These are phyloP conservation scores for Xerocomellus intermedius DNA, from an alignment of 768 basidiomycete species.

Conservation along the genomic window DNA sequence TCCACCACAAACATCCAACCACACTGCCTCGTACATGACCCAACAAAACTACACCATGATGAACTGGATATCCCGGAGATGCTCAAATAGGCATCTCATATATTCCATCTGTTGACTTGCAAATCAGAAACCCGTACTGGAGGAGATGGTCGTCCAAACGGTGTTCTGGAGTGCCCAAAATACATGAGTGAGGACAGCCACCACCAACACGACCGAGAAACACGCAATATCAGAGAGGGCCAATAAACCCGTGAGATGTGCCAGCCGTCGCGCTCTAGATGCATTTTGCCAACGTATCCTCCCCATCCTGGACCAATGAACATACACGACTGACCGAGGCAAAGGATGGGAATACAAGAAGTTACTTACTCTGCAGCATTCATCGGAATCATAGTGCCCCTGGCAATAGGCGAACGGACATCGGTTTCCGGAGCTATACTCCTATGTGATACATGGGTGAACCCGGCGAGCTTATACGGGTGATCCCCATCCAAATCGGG, in stretches of 20 bases:
- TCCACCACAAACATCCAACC: not conserved
- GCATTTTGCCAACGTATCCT: slow-evolving; percentile 9
- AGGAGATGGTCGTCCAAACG: slow-evolving; percentile 30
- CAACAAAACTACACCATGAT: slow-evolving; percentile 1
- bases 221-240: slow-evolving; percentile 12
- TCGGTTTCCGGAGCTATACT: slow-evolving; percentile 16
- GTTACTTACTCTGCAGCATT: slow-evolving; percentile 22
- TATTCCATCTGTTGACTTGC: slow-evolving; percentile 2
- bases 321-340: slow-evolving; percentile 7
- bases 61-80: not conserved
- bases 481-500: not conserved
- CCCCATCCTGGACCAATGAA: slow-evolving; percentile 13
- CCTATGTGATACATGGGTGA: slow-evolving; percentile 14
- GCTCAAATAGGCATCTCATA: not conserved
- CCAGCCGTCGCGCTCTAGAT: slow-evolving; percentile 9
- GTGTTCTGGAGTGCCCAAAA: slow-evolving; percentile 18
- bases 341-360: not conserved
- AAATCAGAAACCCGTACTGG: slow-evolving; percentile 4
- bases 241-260: slow-evolving; percentile 5
- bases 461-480: slow-evolving; percentile 7
- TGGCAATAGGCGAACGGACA: slow-evolving; percentile 30
- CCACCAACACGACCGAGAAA: slow-evolving; percentile 15
- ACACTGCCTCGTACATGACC: not conserved
- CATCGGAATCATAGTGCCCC: slow-evolving; percentile 24
- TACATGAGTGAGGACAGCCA: slow-evolving; percentile 20